Evolutionary conservation across 140 eudicot species (phyloP).

Genomic region (Ambrosia hybrid): DNA sequence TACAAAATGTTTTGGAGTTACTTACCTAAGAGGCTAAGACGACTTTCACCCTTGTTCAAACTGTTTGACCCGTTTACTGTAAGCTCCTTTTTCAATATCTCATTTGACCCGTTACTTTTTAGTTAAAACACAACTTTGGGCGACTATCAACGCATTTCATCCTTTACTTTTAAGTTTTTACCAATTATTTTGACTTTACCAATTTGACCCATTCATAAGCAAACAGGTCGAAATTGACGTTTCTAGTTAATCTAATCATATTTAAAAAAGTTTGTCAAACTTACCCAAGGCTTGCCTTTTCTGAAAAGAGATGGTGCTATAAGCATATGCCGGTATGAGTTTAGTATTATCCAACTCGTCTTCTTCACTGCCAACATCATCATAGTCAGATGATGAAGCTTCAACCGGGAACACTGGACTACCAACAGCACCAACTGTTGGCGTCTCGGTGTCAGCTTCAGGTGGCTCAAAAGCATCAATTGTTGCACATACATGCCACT

Average conservation of each 20-base stretch:
- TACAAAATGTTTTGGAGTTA: background rate
- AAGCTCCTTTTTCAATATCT: background rate
- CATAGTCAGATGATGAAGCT: constrained; percentile 58
- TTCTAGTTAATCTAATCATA: background rate
- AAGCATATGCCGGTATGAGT: constrained; percentile 68
- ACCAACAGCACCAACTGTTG: constrained; percentile 27
- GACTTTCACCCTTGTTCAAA: background rate
- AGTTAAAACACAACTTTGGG: background rate
- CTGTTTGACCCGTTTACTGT: background rate
- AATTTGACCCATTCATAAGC: background rate
- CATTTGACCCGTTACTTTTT: background rate
- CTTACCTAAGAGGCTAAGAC: background rate
- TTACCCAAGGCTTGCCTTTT: constrained; percentile 94
- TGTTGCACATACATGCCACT: constrained; percentile 94
- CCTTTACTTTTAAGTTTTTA: constrained; percentile 1
- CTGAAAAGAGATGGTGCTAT: constrained; percentile 76
- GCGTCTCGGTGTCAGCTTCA: constrained; percentile 55
- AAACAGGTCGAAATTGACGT: background rate
- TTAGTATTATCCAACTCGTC: constrained; percentile 83
- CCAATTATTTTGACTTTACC: background rate
- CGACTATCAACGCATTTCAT: background rate
- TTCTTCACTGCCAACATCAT: constrained; percentile 80
- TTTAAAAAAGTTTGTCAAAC: background rate
- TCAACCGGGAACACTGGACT: constrained; percentile 36
- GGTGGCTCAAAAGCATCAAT: constrained; percentile 63